A percentile compares a stretch with the other conserved stretches of the same genome.
Conservation (phyloP, 2,329 filamentous ascomycete genomes). For the Clonostachys byssicola region DNA sequence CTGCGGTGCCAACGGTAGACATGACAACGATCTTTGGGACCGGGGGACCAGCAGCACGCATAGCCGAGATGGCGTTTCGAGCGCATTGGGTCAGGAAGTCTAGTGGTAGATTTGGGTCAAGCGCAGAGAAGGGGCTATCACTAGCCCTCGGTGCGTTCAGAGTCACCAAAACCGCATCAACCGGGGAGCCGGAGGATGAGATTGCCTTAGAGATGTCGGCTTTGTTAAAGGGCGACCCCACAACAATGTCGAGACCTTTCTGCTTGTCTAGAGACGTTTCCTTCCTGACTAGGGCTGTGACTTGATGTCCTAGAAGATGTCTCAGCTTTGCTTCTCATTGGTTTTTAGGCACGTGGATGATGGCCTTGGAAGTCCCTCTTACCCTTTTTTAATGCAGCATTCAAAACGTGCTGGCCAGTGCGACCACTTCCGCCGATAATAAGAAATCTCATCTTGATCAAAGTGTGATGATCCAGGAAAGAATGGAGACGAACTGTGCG, state of each 20-base stretch:
- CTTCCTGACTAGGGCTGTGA: slow-evolving; percentile 37
- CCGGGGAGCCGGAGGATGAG: slow-evolving; percentile 3
- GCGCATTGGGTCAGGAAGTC: slow-evolving; percentile 38
- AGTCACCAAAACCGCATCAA: slow-evolving; percentile 38
- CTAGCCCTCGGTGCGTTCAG: slow-evolving; percentile 35
- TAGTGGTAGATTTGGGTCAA: slow-evolving; percentile 24
- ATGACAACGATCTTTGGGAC: slow-evolving; percentile 36
- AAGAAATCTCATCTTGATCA: slow-evolving; percentile 27
- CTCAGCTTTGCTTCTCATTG: too few relatives aligned
- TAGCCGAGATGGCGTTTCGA: slow-evolving; percentile 25
- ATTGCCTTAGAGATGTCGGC: slow-evolving; percentile 23
- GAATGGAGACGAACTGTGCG: too few relatives aligned
- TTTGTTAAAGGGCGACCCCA: slow-evolving; percentile 24
- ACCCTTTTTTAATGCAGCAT: slow-evolving; percentile 20
- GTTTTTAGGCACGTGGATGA: too few relatives aligned
- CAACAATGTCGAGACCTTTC: slow-evolving; percentile 22
- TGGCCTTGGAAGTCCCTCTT: not conserved
- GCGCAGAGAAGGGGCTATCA: slow-evolving; percentile 40
- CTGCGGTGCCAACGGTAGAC: slow-evolving; percentile 39
- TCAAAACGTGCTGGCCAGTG: slow-evolving; percentile 31
- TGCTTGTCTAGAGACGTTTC: slow-evolving; percentile 15
- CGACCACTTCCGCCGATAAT: slow-evolving; percentile 36
- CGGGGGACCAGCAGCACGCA: slow-evolving; percentile 26
- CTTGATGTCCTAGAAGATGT: slow-evolving; percentile 19
- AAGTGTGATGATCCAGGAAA: too few relatives aligned